Percentiles rank a stretch among this genome's conserved stretches.
Conservation (phyloP, 164 flowering plant genomes). For the Litsea cubeba region DNA sequence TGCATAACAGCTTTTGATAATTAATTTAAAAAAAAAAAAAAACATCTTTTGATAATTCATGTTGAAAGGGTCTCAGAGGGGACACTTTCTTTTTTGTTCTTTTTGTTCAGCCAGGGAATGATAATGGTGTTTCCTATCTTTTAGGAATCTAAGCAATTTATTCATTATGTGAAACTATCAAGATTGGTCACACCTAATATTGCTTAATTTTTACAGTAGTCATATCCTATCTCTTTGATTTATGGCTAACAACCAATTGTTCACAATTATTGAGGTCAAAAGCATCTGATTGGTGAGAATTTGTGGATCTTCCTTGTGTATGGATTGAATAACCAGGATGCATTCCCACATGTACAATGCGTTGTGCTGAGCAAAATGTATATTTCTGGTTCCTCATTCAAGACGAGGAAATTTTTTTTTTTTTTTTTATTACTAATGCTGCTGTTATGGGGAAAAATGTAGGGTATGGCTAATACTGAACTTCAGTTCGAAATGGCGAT, state of each 20-base stretch:
- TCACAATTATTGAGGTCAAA: neutral
- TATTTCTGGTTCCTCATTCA: neutral
- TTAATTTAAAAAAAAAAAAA: neutral
- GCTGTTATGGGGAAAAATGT: constrained; percentile 2
- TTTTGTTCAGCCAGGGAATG: neutral
- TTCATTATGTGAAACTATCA: neutral
- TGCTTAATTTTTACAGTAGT: neutral
- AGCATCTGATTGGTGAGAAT: neutral
- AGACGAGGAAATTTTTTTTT: neutral
- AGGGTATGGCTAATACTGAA: constrained; percentile 93
- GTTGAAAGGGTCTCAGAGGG: neutral
- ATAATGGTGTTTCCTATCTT: neutral
- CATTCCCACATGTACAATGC: neutral
- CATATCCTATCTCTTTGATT: neutral
- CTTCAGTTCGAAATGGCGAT: constrained; percentile 93
- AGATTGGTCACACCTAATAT: neutral
- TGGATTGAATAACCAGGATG: neutral
- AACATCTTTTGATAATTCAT: neutral
- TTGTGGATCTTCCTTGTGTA: neutral
- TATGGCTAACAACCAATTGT: neutral
- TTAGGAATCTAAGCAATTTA: neutral
- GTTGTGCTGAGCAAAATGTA: neutral
- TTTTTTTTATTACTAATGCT: neutral
- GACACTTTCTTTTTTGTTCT: neutral
- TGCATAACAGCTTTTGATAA: neutral